Conservation (phyloP, 2,329 filamentous ascomycete genomes). For the Aspergillus sp. region DNA sequence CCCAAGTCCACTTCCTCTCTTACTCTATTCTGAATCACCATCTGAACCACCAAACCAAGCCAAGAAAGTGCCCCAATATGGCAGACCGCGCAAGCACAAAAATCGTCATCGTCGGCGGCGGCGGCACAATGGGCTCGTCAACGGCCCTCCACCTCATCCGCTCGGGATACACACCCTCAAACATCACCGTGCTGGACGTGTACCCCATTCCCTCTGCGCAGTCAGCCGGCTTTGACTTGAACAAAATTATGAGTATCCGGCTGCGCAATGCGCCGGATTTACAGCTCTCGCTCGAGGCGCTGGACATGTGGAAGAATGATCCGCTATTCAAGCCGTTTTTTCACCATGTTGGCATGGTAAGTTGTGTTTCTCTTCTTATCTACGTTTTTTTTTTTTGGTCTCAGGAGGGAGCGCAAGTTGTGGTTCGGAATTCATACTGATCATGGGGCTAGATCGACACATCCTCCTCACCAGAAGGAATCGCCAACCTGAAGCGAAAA, state of each 20-base stretch:
- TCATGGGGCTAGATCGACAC: slow-evolving; percentile 37
- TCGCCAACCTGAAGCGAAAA: slow-evolving; percentile 30
- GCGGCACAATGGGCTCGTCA: slow-evolving; percentile 52
- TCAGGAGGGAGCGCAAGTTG: too few species aligned
- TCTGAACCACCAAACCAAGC: too few species aligned
- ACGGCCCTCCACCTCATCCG: slow-evolving; percentile 53
- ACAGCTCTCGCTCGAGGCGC: slow-evolving; percentile 28
- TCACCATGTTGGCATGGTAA: slow-evolving; percentile 50
- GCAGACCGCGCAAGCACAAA: slow-evolving; percentile 1
- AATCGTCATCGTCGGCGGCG: slow-evolving; percentile 54
- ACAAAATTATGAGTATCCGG: slow-evolving; percentile 46
- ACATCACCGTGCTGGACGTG: slow-evolving; percentile 54
- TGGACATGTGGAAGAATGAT: slow-evolving; percentile 51
- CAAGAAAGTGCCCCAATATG: slow-evolving; percentile 18
- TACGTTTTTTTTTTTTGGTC: too few species aligned
- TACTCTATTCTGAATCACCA: too few species aligned
- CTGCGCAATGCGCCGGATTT: slow-evolving; percentile 39
- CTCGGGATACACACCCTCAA: slow-evolving; percentile 45
- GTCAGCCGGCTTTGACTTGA: slow-evolving; percentile 54
- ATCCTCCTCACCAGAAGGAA: slow-evolving; percentile 35
- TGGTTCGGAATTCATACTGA: not conserved
- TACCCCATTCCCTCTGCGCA: slow-evolving; percentile 54
- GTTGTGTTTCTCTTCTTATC: slow-evolving; percentile 5
- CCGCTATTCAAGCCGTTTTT: slow-evolving; percentile 51
- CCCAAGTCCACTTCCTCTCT: too few species aligned